phyloP scores from a whole-genome alignment of 495 filamentous ascomycete species.

The Aspergillus mulundensis region DNA sequence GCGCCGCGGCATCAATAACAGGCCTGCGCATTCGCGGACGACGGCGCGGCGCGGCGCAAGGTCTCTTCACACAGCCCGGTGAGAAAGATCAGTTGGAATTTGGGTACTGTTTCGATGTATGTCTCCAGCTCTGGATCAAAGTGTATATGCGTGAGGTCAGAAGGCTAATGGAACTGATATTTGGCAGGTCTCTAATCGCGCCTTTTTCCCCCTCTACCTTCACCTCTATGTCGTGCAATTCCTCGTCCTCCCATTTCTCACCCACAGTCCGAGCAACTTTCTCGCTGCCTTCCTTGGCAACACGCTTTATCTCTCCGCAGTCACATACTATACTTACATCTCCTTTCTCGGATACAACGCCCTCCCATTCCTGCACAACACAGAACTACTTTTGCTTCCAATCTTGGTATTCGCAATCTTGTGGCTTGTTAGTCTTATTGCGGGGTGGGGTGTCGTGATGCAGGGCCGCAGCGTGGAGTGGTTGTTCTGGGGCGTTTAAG shows the following conservation, averaged over 20 bases:
- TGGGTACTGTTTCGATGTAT: constrained; percentile 75
- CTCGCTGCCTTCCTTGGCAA: constrained; percentile 67
- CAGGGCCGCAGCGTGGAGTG: constrained; percentile 41
- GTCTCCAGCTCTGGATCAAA: constrained; percentile 13
- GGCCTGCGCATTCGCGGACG: constrained; percentile 43
- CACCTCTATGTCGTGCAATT: constrained; percentile 73
- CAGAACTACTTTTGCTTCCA: constrained; percentile 63
- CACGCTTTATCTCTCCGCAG: constrained; percentile 65
- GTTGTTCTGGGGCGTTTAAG: constrained; percentile 44
- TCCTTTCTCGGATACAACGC: constrained; percentile 75
- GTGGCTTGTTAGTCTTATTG: constrained; percentile 59
- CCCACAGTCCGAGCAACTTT: constrained; percentile 40
- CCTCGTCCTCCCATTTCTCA: constrained; percentile 59
- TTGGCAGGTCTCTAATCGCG: constrained; percentile 61
- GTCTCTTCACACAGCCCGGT: constrained; percentile 53
- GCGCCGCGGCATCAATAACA: constrained; percentile 37
- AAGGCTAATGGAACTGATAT: neutral
- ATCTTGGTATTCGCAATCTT: constrained; percentile 56
- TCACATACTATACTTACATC: constrained; percentile 67
- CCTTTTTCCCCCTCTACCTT: constrained; percentile 71
- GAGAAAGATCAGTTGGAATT: constrained; percentile 63
- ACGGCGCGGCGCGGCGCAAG: constrained; percentile 48
- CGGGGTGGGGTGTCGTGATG: constrained; percentile 44
- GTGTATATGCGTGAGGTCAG: neutral
- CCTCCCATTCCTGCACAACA: constrained; percentile 69